Evolutionary conservation across 169 alveolate species (phyloP).

Genomic region (Pseudocohnilembus persalinus): DNA sequence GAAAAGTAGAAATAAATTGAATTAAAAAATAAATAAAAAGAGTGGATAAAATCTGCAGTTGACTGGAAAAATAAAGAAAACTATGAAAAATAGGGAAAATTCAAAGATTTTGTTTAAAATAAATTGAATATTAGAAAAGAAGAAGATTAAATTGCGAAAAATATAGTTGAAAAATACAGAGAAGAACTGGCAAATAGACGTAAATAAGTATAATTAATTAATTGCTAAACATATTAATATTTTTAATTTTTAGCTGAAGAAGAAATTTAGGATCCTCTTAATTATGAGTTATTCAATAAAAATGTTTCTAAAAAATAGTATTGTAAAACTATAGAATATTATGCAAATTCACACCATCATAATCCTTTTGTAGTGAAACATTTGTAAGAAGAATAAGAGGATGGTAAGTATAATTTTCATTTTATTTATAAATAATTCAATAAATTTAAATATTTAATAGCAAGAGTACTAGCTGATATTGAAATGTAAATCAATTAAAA

Average conservation of each 20-base stretch:
- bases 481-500: neutral
- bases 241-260: neutral
- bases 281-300: neutral
- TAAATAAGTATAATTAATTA: too few relatives aligned
- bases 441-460: neutral
- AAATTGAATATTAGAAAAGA: neutral
- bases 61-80: neutral
- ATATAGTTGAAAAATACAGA: neutral
- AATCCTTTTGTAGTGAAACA: neutral
- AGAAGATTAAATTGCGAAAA: neutral
- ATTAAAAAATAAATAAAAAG: neutral
- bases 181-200: neutral
- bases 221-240: too few relatives aligned
- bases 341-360: neutral
- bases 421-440: neutral
- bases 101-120: neutral
- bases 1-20: neutral
- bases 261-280: neutral
- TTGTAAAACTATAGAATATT: neutral
- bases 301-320: neutral
- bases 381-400: neutral
- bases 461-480: neutral
- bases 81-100: neutral
- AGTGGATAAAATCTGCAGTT: neutral
- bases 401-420: neutral